Base-by-base conservation (phyloP, 345 rosid genomes). In the Cardiospermum halicacabum region DNA sequence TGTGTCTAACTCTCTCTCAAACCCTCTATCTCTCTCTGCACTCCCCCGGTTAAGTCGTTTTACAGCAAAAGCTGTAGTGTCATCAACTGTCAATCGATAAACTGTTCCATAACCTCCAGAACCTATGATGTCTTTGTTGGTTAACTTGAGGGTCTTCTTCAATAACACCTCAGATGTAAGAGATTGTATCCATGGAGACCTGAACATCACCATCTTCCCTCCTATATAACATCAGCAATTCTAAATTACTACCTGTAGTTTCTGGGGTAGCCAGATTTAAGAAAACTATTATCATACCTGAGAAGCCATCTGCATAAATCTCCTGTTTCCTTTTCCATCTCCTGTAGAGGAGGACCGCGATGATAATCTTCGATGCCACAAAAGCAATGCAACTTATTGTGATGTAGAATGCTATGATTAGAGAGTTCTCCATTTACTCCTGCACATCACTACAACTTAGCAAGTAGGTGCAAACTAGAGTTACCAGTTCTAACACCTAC, bases 101-200 rank as follows among this genome's bases (percentile, higher is more conserved):
- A 93, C 98, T 1, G 89, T 88, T 53, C 98, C 98, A 0, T 68
- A 80, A 19, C 96, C 96, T 36, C 96, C 98, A 0, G 84, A 79
- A 0, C 98, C 97, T 16, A 89, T 81, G 60, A 89, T 80, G 78
- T 88, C 98, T 69, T 82, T 82, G 82, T 70, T 86, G 70, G 75
- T 85, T 69, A 86, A 32, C 64, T 88, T 89, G 51, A 77, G 68
- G 22, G 82, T 78, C 75, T 81, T 86, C 83, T 86, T 81, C 74
- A 88, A 56, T 64, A 92, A 60, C 54, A 75, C 64, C 15, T 86
- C 81, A 0, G 87, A 73, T 16, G 78, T 73, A 6, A 89, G 67
- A 55, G 93, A 83, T 53, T 74, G 83, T 66, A 81, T 48, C 58
- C 60, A 64, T 50, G 85, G 79, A 24, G 93, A 82, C 76, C 81